Base-by-base conservation (phyloP, 192 early-diverging fungal genomes). In the Rhizoclosmatium sp. region DNA sequence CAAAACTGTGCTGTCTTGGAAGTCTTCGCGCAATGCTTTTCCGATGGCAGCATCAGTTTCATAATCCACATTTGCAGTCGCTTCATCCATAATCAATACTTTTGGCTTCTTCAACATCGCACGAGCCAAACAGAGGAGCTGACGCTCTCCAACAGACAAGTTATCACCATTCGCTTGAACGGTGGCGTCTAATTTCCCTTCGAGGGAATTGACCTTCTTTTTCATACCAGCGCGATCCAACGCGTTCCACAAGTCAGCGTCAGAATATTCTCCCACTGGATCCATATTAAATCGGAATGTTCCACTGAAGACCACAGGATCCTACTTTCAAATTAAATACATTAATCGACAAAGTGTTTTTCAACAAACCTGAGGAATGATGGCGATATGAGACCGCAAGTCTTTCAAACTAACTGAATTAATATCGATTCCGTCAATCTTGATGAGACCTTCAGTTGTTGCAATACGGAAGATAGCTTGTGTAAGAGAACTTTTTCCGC, bases 121-220 rank as follows among this genome's bases (percentile, higher is more conserved):
- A 31, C 88, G 81, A 3, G 87, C 88, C 0, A 89, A 75, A 65
- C 88, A 89, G 46, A 89, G 12, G 64, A 93, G 79, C 59, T 88
- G 87, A 3, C 87, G 82, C 78, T 89, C 69, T 23, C 59, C 75
- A 65, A 65, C 62, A 40, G 19, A 21, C n/a, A 65, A 16, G 41
- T 65, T 93, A 90, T 2, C 72, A 80, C 82, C 86, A 73, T 93
- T 92, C 83, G 96, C 95, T 60, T 85, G 88, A 45, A 99, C 40
- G 2, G 47, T 41, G 12, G 49, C 58, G 1, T 71, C 76, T 92
- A 67, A 82, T 56, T 85, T 85, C 48, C 64, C 14, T 12, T 67
- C 71, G 45, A 82, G 56, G 41, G 42, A 19, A 12, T 41, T 14
- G 9, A 87, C 78, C 49, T 59, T 56, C 10, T 77, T 47, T 39